These are phyloP conservation scores for Microthlaspi erraticum DNA, from an alignment of 345 rosid species.

Conservation along the genomic window DNA sequence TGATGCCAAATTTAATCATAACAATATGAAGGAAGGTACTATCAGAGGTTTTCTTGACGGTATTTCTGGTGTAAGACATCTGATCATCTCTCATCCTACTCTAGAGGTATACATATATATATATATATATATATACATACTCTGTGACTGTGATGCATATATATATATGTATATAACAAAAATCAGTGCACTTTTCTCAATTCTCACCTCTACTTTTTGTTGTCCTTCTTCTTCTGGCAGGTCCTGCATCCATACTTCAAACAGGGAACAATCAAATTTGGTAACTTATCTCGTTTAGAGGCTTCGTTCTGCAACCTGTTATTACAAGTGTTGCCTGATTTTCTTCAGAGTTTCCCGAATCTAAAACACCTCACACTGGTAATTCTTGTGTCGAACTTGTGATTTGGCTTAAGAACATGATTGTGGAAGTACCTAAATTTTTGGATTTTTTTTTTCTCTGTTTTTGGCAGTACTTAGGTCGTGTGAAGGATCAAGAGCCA, in stretches of 20 bases:
- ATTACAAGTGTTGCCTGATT: neutral
- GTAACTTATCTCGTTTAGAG: neutral
- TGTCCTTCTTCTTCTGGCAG: neutral
- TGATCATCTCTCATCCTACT: conserved; percentile 16
- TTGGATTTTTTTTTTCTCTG: neutral
- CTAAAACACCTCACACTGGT: conserved; percentile 9
- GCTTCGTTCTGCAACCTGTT: neutral
- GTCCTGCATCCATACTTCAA: neutral
- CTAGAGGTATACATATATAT: conserved; percentile 8
- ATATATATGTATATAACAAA: neutral
- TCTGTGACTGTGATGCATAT: neutral
- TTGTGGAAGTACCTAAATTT: neutral
- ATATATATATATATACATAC: too few species aligned
- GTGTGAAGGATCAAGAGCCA: neutral
- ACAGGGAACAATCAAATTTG: neutral
- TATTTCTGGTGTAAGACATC: conserved; percentile 10
- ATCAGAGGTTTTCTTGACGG: conserved; percentile 2
- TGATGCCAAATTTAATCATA: neutral
- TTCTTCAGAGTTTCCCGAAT: conserved; percentile 16
- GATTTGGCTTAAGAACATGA: neutral
- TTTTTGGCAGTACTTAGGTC: neutral
- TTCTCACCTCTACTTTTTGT: too few species aligned
- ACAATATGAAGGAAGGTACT: neutral
- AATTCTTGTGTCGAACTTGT: neutral
- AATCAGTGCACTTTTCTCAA: too few species aligned